Evolutionary conservation across 495 filamentous ascomycete genomes (phyloP).

Genomic region (Aspergillus indologenus): DNA sequence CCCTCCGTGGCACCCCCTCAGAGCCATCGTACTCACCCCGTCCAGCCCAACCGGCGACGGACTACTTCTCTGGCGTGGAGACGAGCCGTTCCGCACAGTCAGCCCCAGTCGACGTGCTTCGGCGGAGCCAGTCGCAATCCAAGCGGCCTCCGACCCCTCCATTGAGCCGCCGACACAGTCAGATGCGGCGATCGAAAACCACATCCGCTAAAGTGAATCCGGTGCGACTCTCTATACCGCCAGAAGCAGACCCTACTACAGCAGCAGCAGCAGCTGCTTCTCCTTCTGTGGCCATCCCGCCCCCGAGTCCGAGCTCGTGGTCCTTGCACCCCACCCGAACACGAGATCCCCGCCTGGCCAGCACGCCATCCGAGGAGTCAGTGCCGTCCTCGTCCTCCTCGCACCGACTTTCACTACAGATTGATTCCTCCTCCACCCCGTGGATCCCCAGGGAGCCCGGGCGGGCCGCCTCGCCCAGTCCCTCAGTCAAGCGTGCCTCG

Average conservation of each 20-base stretch:
- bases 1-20: constrained; percentile 27
- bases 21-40: constrained; percentile 21
- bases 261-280: constrained; percentile 26
- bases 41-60: constrained; percentile 31
- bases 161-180: constrained; percentile 46
- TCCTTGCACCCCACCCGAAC: constrained; percentile 20
- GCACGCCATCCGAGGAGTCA: constrained; percentile 7
- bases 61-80: constrained; percentile 29
- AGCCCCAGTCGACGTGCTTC: constrained; percentile 26
- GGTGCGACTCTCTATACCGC: constrained; percentile 31
- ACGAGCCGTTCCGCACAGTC: constrained; percentile 19
- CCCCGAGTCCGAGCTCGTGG: constrained; percentile 34
- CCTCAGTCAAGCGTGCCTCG: constrained; percentile 25
- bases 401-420: constrained; percentile 2
- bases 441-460: constrained; percentile 3
- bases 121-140: constrained; percentile 37
- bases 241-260: constrained; percentile 18
- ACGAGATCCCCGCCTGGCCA: constrained; percentile 10
- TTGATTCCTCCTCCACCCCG: constrained; percentile 4
- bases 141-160: constrained; percentile 52
- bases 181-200: constrained; percentile 43
- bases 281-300: constrained; percentile 20
- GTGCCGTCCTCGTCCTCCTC: background rate
- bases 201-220: constrained; percentile 33
- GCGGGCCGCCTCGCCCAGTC: constrained; percentile 7